phyloP scores from a whole-genome alignment of 2,329 filamentous ascomycete species.

The Trichoderma sp. region DNA sequence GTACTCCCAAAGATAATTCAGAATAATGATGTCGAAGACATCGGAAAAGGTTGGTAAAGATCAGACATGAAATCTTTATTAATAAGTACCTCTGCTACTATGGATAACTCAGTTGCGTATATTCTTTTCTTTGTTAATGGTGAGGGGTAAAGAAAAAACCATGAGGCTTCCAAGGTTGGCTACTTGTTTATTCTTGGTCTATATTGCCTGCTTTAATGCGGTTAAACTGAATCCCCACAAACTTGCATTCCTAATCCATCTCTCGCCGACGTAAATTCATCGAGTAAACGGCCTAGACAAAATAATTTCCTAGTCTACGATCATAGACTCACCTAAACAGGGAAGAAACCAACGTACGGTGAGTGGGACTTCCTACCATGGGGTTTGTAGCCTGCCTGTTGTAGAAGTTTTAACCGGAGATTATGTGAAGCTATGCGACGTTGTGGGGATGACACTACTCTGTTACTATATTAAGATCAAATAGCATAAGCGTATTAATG shows the following conservation, averaged over 20 bases:
- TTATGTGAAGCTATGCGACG: neutral
- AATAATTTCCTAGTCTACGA: neutral
- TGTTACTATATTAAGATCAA: neutral
- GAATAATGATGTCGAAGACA: neutral
- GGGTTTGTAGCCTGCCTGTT: neutral
- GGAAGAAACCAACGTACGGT: neutral
- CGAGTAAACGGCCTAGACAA: neutral
- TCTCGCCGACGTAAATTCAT: neutral
- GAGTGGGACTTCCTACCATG: neutral
- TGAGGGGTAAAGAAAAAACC: neutral
- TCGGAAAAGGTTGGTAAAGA: neutral
- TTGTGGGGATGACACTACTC: neutral
- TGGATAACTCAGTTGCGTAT: neutral
- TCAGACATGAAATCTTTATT: neutral
- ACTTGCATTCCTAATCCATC: neutral
- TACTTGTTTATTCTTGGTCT: neutral
- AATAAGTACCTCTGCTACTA: neutral
- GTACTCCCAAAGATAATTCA: neutral
- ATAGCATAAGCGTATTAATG: neutral
- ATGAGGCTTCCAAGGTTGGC: neutral
- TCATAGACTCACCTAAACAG: neutral
- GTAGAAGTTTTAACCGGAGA: neutral
- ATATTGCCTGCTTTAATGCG: neutral
- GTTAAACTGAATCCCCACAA: neutral
- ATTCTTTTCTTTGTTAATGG: neutral